phyloP scores from a whole-genome alignment of 2,329 filamentous ascomycete species.

The Leptosphaerulina australis region DNA sequence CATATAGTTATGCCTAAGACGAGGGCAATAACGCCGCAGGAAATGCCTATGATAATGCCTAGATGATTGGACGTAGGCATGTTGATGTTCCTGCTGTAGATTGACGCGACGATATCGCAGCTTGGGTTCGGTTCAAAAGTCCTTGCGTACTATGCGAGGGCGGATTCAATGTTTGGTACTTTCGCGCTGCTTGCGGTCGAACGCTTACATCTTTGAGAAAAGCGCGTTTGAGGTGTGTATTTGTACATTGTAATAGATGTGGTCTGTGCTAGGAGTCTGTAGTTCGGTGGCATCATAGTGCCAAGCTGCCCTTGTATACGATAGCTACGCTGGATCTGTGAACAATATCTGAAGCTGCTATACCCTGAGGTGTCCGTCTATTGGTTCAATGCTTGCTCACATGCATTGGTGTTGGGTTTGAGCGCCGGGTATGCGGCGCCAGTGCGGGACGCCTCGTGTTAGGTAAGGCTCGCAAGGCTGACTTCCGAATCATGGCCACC shows the following conservation, averaged over 20 bases:
- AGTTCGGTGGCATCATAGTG: not conserved
- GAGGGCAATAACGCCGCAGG: not conserved
- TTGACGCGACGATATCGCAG: too few relatives aligned
- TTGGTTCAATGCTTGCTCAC: conserved; percentile 4
- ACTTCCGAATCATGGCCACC: conserved; percentile 7
- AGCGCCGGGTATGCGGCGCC: conserved; percentile 12
- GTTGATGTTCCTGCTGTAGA: too few relatives aligned
- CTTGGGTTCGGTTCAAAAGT: too few relatives aligned
- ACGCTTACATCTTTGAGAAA: too few relatives aligned
- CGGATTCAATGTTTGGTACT: too few relatives aligned
- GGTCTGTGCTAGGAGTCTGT: not conserved
- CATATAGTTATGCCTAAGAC: not conserved
- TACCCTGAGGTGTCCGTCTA: not conserved
- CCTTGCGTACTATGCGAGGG: too few relatives aligned
- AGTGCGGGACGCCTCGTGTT: not conserved
- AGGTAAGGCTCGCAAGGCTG: conserved; percentile 1
- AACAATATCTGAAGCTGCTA: not conserved
- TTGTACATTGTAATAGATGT: conserved; percentile 1
- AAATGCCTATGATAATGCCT: not conserved
- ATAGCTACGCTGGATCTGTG: not conserved
- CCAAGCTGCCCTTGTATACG: not conserved
- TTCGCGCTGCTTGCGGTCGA: too few relatives aligned
- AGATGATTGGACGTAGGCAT: too few relatives aligned
- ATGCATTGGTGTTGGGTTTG: conserved; percentile 1
- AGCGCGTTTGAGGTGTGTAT: too few relatives aligned